phyloP scores from a whole-genome alignment of 2,329 filamentous ascomycete species.

The Mycogone perniciosa region DNA sequence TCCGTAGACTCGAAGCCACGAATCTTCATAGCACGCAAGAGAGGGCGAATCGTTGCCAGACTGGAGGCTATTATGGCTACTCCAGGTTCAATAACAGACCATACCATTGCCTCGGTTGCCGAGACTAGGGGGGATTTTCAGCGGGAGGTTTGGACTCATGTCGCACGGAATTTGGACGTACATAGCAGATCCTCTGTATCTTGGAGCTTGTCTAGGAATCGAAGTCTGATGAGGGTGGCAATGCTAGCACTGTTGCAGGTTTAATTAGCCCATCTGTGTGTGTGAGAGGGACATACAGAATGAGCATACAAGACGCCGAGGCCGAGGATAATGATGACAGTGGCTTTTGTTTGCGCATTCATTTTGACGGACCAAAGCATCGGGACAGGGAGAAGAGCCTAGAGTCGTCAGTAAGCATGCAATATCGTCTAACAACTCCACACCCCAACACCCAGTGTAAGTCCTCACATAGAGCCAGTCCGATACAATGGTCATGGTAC shows the following conservation, averaged over 20 bases:
- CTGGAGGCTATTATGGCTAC: slow-evolving; percentile 50
- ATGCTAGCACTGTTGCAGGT: slow-evolving; percentile 39
- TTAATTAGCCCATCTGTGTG: slow-evolving; percentile 10
- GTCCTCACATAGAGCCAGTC: slow-evolving; percentile 46
- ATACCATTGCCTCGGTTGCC: slow-evolving; percentile 47
- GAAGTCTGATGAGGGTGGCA: slow-evolving; percentile 47
- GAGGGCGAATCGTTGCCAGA: slow-evolving; percentile 48
- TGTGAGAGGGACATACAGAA: neutral
- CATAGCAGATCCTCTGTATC: slow-evolving; percentile 42
- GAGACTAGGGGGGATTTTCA: slow-evolving; percentile 28
- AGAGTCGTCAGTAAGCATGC: neutral
- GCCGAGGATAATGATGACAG: slow-evolving; percentile 43
- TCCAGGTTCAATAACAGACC: slow-evolving; percentile 52
- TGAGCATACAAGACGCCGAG: slow-evolving; percentile 42
- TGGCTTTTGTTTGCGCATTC: slow-evolving; percentile 45
- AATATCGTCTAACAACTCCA: too few relatives aligned
- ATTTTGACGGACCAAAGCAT: slow-evolving; percentile 51
- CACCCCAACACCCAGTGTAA: neutral
- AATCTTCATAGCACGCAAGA: slow-evolving; percentile 43
- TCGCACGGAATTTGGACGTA: slow-evolving; percentile 26
- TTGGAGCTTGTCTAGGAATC: slow-evolving; percentile 40
- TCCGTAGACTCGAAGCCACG: slow-evolving; percentile 40
- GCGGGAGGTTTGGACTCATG: neutral
- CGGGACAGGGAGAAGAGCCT: slow-evolving; percentile 46
- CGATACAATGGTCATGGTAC: slow-evolving; percentile 46